A percentile compares a stretch with the other conserved stretches of the same genome.
Evolutionary conservation across 2,329 filamentous ascomycete genomes (phyloP).

Genomic region (Exophiala sideris): DNA sequence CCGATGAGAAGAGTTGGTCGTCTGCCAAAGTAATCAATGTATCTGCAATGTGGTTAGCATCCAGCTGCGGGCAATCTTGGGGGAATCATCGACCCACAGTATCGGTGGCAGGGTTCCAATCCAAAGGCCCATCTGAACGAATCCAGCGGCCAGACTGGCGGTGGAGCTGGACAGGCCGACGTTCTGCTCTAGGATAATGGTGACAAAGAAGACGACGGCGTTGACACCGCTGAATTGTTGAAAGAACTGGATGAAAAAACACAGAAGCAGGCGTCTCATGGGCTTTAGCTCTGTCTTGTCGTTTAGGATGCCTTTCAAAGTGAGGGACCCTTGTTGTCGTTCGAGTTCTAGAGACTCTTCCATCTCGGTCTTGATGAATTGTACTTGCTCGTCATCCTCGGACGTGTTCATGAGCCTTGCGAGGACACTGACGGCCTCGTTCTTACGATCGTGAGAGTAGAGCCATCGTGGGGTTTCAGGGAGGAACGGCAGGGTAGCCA

Average conservation of each 20-base stretch:
- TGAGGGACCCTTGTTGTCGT: conserved; percentile 49
- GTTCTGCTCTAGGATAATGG: conserved; percentile 13
- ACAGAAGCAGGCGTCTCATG: conserved; percentile 41
- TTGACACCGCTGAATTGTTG: conserved; percentile 39
- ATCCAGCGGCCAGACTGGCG: conserved; percentile 55
- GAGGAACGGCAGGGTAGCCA: conserved; percentile 39
- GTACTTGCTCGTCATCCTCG: conserved; percentile 44
- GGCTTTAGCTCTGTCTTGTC: conserved; percentile 5
- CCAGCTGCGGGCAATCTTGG: not conserved
- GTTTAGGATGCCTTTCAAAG: conserved; percentile 41
- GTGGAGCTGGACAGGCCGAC: conserved; percentile 55
- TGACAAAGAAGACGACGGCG: conserved; percentile 5
- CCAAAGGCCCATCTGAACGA: conserved; percentile 31
- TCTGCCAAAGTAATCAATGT: conserved; percentile 10
- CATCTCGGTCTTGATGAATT: conserved; percentile 35
- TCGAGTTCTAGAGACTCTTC: conserved; percentile 58
- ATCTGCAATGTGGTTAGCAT: not conserved
- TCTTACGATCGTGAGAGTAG: conserved; percentile 40
- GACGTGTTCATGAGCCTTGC: conserved; percentile 34
- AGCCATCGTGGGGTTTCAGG: conserved; percentile 45
- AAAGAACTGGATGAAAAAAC: conserved; percentile 47
- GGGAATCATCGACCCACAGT: not conserved
- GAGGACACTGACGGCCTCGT: conserved; percentile 36
- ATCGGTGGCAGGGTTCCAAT: conserved; percentile 13
- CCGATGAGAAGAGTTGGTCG: conserved; percentile 24